Conservation (phyloP, 1,139 yeast genomes). For the Sugiyamaella castrensis region DNA sequence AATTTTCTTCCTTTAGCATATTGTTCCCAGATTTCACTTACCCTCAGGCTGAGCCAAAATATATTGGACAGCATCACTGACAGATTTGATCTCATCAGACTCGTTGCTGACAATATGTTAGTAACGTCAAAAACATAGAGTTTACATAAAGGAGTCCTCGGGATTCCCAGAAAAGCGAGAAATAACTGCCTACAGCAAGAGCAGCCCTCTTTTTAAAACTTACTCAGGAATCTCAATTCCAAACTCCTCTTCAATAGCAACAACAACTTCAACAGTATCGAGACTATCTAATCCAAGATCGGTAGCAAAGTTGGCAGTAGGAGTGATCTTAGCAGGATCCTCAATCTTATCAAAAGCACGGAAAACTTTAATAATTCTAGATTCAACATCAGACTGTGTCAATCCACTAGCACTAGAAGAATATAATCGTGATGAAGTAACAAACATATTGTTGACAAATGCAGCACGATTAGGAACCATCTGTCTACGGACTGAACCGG, state of each 20-base stretch:
- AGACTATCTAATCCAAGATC: constrained; percentile 85
- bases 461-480: constrained; percentile 1
- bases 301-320: constrained; percentile 59
- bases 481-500: constrained; percentile 9
- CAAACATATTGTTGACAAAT: constrained; percentile 11
- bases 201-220: constrained; percentile 17
- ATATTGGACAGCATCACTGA: constrained; percentile 77
- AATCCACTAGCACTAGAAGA: constrained; percentile 59
- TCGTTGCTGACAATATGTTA: constrained; percentile 40
- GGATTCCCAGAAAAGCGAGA: too few relatives aligned
- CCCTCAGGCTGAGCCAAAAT: constrained; percentile 61
- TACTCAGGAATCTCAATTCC: constrained; percentile 70
- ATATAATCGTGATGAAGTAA: constrained; percentile 43
- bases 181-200: too few relatives aligned
- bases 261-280: constrained; percentile 84
- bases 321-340: constrained; percentile 46
- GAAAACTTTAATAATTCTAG: constrained; percentile 72
- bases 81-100: constrained; percentile 79
- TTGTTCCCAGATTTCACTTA: constrained; percentile 17
- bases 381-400: constrained; percentile 67
- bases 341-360: constrained; percentile 66
- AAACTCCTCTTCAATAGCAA: constrained; percentile 77
- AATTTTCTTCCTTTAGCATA: too few relatives aligned
- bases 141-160: too few relatives aligned
- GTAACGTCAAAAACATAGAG: background rate